Base-by-base conservation (phyloP, 805 yeast genomes). In the Candida dendrica region DNA sequence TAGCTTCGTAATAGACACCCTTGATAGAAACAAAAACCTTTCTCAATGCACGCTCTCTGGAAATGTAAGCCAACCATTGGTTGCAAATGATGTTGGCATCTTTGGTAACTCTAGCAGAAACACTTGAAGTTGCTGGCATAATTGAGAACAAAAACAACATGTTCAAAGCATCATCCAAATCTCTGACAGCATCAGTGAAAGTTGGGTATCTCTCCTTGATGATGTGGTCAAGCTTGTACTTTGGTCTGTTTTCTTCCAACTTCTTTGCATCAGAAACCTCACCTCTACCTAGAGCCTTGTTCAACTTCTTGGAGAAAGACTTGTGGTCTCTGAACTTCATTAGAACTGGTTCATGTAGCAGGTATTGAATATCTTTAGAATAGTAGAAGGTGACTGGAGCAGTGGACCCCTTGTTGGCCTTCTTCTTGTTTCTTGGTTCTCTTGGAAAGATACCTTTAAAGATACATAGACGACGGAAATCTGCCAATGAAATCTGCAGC, bases 391-490 rank as follows among this genome's bases (percentile, higher is more conserved):
- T 93, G 19, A 84, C 84, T 37, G 95, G 95, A 20, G 95, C 95
- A 7, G 97, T 87, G n/a, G 96, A 85, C 18, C 98, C 98, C 66
- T 88, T 93, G 66, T 89, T 91, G 46, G 97, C 96, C 73, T 88
- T 90, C 79, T 84, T 88, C 70, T 90, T 93, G 66, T 87, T 88
- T 55, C 90, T 74, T 37, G 98, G 98, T 60, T 89, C 97, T 62
- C 98, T 79, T 42, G 98, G 98, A 61, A 88, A 93, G 49, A 93
- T 90, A 40, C 98, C 98, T 65, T 93, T 93, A 75, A 93, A 88
- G 61, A 93, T 93, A 74, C 98, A 93, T 59, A 93, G 74, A 58
- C 98, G 80, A 68, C 96, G 81, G 77, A 93, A 93, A 67, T 93
- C 98, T 11, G 97, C 97, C 39, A 93, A 72, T 3, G 97, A 84